Conservation (phyloP, 164 flowering plant species). For the Vitis rupestris region DNA sequence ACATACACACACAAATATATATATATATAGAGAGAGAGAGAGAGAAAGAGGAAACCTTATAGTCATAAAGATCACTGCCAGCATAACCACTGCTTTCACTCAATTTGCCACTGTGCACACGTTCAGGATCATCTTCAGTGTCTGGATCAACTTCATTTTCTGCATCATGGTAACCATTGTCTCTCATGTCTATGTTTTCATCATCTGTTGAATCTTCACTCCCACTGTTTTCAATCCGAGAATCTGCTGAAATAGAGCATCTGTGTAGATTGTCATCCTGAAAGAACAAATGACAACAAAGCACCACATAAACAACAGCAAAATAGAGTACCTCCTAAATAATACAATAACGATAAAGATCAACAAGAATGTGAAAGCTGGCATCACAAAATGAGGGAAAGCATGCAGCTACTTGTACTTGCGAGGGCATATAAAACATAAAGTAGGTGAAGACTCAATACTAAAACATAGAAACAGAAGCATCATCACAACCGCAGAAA, state of each 20-base stretch:
- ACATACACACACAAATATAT: too few relatives aligned
- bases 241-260: constrained; percentile 86
- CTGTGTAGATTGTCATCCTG: constrained; percentile 84
- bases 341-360: background rate
- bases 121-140: constrained; percentile 72
- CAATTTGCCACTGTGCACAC: constrained; percentile 77
- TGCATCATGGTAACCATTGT: constrained; percentile 86
- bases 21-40: constrained; percentile 3
- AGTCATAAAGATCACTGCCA: constrained; percentile 89
- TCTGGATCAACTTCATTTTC: constrained; percentile 82
- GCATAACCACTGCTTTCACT: constrained; percentile 90
- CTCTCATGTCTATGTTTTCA: constrained; percentile 60
- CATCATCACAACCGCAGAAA: too few relatives aligned
- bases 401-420: too few relatives aligned
- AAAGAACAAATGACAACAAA: constrained; percentile 12
- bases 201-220: constrained; percentile 86
- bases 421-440: too few relatives aligned
- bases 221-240: constrained; percentile 75
- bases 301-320: background rate
- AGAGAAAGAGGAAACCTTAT: constrained; percentile 53
- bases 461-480: too few relatives aligned
- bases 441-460: too few relatives aligned
- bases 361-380: too few relatives aligned
- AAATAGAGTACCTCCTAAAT: background rate
- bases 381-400: too few relatives aligned